A percentile compares a stretch with the other conserved stretches of the same genome.
Evolutionary conservation across 148 eudicot species (phyloP).

Genomic region (Camellia japonica): DNA sequence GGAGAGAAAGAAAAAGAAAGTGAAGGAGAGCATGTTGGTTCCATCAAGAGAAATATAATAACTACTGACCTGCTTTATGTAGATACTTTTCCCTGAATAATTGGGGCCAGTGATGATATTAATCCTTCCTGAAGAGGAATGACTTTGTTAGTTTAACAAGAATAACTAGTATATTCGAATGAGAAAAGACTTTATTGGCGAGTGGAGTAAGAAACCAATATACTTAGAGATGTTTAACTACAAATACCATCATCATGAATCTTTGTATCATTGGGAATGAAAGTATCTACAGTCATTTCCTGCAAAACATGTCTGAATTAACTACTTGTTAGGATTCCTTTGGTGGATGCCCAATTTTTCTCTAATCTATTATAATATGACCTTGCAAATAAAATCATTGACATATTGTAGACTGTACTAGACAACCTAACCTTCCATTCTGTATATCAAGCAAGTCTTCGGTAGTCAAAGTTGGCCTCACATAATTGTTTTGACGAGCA

Average conservation of each 20-base stretch:
- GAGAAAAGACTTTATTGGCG: neutral
- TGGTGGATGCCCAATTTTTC: neutral
- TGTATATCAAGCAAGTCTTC: too few species aligned
- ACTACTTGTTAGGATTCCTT: conserved; percentile 5
- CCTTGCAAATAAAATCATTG: too few species aligned
- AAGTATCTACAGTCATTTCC: conserved; percentile 97
- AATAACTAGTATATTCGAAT: neutral
- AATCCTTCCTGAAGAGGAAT: conserved; percentile 69
- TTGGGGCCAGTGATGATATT: conserved; percentile 93
- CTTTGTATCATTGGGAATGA: conserved; percentile 91
- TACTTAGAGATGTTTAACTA: conserved; percentile 9
- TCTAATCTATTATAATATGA: neutral
- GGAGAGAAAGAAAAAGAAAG: neutral
- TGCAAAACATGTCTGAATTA: conserved; percentile 86
- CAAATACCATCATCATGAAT: conserved; percentile 62
- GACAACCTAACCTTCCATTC: too few species aligned
- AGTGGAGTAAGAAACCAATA: conserved; percentile 11
- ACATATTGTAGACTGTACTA: too few species aligned
- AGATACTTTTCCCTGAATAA: conserved; percentile 97
- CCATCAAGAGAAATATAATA: neutral
- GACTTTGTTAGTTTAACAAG: conserved; percentile 6
- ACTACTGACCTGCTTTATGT: conserved; percentile 78
- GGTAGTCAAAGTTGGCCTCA: too few species aligned
- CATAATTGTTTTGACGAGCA: too few species aligned
- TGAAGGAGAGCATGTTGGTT: conserved; percentile 2